Percentiles rank a stretch among this genome's conserved stretches.
Conservation (phyloP, 257 asterid genomes). For the Primulina tabacum region DNA sequence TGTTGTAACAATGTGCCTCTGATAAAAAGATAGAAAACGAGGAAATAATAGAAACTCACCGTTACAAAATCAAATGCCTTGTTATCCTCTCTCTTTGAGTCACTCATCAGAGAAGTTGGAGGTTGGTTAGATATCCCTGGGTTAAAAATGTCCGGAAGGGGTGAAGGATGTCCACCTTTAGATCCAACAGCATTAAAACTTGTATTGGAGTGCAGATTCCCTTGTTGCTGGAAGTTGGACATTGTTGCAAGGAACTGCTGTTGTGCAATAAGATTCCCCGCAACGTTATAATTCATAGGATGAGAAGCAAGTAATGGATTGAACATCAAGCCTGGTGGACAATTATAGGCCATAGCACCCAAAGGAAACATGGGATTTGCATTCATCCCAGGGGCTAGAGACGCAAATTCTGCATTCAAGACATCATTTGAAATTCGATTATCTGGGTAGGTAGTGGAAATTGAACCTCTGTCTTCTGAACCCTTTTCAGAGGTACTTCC, state of each 20-base stretch:
- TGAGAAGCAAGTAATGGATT: constrained; percentile 69
- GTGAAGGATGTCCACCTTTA: constrained; percentile 46
- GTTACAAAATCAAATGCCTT: constrained; percentile 95
- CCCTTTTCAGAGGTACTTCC: constrained; percentile 33
- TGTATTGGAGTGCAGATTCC: constrained; percentile 48
- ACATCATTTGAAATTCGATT: constrained; percentile 36
- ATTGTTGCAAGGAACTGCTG: constrained; percentile 84
- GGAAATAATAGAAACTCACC: constrained; percentile 45
- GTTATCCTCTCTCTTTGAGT: constrained; percentile 71
- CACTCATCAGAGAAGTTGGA: constrained; percentile 76
- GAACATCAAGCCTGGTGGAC: constrained; percentile 62
- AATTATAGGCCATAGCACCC: constrained; percentile 60
- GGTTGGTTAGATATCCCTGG: constrained; percentile 60
- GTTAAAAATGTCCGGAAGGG: constrained; percentile 83
- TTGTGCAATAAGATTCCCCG: constrained; percentile 72
- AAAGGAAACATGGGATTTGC: constrained; percentile 54
- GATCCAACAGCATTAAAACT: constrained; percentile 46
- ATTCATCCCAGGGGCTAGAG: constrained; percentile 58
- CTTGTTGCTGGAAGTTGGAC: constrained; percentile 84
- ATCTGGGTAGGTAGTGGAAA: constrained; percentile 32
- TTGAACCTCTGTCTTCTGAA: constrained; percentile 32
- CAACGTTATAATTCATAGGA: constrained; percentile 52
- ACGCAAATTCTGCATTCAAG: constrained; percentile 44
- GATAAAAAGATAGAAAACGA: constrained; percentile 17
- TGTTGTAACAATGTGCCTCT: neutral